A percentile compares a stretch with the other conserved stretches of the same genome.
Evolutionary conservation across 2,329 filamentous ascomycete genomes (phyloP).

Genomic region (Dactylellina parvicollis): DNA sequence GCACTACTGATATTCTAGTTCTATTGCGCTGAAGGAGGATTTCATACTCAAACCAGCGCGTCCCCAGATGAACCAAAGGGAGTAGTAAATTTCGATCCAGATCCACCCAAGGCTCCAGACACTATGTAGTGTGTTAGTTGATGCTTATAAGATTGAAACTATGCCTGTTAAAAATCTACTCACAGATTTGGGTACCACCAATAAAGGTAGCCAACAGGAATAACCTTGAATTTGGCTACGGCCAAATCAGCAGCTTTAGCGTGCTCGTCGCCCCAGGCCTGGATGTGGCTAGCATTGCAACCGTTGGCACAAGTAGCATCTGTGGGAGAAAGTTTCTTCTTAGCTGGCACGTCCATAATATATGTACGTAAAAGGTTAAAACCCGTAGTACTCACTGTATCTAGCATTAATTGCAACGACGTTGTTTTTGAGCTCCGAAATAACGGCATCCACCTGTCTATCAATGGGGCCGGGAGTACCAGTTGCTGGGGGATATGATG

Average conservation of each 20-base stretch:
- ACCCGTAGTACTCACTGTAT: conserved; percentile 19
- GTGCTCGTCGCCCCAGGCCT: conserved; percentile 49
- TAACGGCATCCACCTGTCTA: conserved; percentile 32
- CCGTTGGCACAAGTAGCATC: conserved; percentile 37
- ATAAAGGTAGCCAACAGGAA: conserved; percentile 42
- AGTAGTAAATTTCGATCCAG: conserved; percentile 51
- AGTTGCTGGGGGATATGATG: conserved; percentile 49
- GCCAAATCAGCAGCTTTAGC: conserved; percentile 34
- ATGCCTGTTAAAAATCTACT: neutral
- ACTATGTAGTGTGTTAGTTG: neutral
- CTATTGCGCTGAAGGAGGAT: neutral
- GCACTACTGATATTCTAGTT: neutral
- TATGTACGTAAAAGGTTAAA: neutral
- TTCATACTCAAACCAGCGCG: conserved; percentile 40
- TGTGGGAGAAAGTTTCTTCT: neutral
- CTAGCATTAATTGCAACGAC: conserved; percentile 44
- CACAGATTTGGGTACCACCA: conserved; percentile 53
- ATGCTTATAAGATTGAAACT: neutral
- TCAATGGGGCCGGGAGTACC: conserved; percentile 29
- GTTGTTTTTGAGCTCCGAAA: conserved; percentile 33
- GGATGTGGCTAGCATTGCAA: conserved; percentile 32
- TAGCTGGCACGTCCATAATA: neutral
- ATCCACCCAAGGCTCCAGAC: conserved; percentile 53
- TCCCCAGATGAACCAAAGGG: conserved; percentile 48
- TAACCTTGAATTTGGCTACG: conserved; percentile 6